Evolutionary conservation across 805 yeast genomes (phyloP).

Genomic region (Zygotorulaspora florentina): DNA sequence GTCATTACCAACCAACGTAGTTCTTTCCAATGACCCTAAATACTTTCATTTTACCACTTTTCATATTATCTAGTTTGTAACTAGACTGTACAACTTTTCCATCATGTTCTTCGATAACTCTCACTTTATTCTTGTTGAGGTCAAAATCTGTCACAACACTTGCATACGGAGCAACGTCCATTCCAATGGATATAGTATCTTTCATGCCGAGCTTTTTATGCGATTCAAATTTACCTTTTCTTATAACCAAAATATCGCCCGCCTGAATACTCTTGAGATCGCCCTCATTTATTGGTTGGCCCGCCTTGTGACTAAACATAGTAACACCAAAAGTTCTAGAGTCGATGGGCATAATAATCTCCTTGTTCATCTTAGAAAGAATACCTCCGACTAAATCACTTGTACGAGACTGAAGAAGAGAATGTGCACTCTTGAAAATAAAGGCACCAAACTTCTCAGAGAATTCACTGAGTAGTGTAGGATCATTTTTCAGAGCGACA

Average conservation of each 20-base stretch:
- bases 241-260: conserved; percentile 80
- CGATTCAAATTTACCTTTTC: conserved; percentile 68
- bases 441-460: conserved; percentile 49
- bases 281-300: conserved; percentile 44
- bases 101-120: conserved; percentile 55
- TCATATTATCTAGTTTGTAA: conserved; percentile 68
- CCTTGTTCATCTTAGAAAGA: conserved; percentile 36
- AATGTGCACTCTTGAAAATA: conserved; percentile 44
- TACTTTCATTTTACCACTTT: conserved; percentile 71
- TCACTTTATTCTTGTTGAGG: conserved; percentile 60
- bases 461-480: conserved; percentile 46
- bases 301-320: conserved; percentile 48
- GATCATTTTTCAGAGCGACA: conserved; percentile 43
- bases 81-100: conserved; percentile 57
- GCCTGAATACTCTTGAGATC: conserved; percentile 63
- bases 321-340: conserved; percentile 61
- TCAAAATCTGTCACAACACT: conserved; percentile 74
- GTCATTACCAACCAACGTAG: conserved; percentile 62
- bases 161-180: conserved; percentile 47
- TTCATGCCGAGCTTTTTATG: conserved; percentile 50
- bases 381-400: conserved; percentile 36
- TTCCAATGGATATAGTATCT: conserved; percentile 56
- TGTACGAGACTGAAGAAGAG: conserved; percentile 29
- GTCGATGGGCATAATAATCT: conserved; percentile 56
- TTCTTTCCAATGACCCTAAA: conserved; percentile 75